These are phyloP conservation scores for Cytidiella melzeri DNA, from an alignment of 768 basidiomycete species.

Conservation along the genomic window DNA sequence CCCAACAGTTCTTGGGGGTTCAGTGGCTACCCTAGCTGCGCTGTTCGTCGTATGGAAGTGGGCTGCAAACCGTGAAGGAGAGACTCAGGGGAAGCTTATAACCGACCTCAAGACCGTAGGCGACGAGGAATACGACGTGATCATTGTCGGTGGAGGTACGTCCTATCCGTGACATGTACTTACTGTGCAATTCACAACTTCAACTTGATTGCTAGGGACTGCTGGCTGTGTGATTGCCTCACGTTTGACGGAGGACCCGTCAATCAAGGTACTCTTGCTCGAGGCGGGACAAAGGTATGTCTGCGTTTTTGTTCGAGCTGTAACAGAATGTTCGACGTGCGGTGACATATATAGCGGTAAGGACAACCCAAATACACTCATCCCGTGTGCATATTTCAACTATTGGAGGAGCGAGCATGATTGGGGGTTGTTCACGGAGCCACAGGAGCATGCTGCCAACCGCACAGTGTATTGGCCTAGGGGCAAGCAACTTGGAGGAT, in stretches of 20 bases:
- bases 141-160: slow-evolving; percentile 33
- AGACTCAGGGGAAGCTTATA: not conserved
- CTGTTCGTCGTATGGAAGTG: slow-evolving; percentile 13
- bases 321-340: not conserved
- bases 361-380: slow-evolving; percentile 8
- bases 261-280: slow-evolving; percentile 46
- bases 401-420: slow-evolving; percentile 44
- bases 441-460: slow-evolving; percentile 44
- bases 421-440: slow-evolving; percentile 50
- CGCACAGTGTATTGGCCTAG: slow-evolving; percentile 56
- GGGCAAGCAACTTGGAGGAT: slow-evolving; percentile 69
- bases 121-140: slow-evolving; percentile 28
- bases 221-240: slow-evolving; percentile 58
- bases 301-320: not conserved
- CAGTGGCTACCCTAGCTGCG: not conserved
- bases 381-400: slow-evolving; percentile 14
- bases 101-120: not conserved
- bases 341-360: not conserved
- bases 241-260: slow-evolving; percentile 50
- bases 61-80: slow-evolving; percentile 6
- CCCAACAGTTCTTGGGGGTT: not conserved
- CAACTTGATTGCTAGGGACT: slow-evolving; percentile 36
- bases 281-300: slow-evolving; percentile 57
- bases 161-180: not conserved
- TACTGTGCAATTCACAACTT: not conserved